These are phyloP conservation scores for Metschnikowia hibisci DNA, from an alignment of 805 yeast species.

Conservation along the genomic window DNA sequence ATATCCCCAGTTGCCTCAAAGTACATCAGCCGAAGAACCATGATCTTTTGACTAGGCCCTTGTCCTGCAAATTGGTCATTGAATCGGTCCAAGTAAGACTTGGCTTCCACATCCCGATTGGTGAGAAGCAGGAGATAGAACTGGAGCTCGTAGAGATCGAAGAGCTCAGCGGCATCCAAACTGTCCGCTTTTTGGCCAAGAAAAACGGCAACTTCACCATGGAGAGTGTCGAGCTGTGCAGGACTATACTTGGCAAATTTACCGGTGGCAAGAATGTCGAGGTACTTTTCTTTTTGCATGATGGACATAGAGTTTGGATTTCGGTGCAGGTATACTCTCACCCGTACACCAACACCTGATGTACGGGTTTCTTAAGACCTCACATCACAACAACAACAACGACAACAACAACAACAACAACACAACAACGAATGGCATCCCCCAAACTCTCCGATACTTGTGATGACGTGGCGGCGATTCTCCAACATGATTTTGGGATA, in stretches of 20 bases:
- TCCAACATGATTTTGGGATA: slow-evolving; percentile 33
- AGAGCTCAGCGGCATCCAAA: slow-evolving; percentile 45
- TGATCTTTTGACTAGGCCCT: slow-evolving; percentile 49
- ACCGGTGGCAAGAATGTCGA: slow-evolving; percentile 29
- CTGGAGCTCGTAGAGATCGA: slow-evolving; percentile 63
- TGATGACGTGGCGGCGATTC: slow-evolving; percentile 22
- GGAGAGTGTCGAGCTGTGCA: slow-evolving; percentile 33
- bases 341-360: neutral
- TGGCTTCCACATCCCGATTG: slow-evolving; percentile 70
- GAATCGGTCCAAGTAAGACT: slow-evolving; percentile 56
- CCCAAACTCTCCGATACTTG: slow-evolving; percentile 17
- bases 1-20: slow-evolving; percentile 50
- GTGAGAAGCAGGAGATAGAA: slow-evolving; percentile 60
- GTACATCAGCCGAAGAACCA: slow-evolving; percentile 51
- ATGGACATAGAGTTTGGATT: neutral
- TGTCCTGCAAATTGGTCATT: slow-evolving; percentile 63
- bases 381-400: neutral
- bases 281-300: slow-evolving; percentile 11
- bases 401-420: neutral
- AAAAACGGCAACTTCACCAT: slow-evolving; percentile 38
- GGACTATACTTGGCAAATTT: slow-evolving; percentile 50
- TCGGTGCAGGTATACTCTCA: no score
- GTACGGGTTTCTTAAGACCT: neutral
- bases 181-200: slow-evolving; percentile 28
- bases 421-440: neutral